Percentiles rank a stretch among this genome's conserved stretches.
Conservation (phyloP, 2,329 filamentous ascomycete species). For the Beauveria australis region DNA sequence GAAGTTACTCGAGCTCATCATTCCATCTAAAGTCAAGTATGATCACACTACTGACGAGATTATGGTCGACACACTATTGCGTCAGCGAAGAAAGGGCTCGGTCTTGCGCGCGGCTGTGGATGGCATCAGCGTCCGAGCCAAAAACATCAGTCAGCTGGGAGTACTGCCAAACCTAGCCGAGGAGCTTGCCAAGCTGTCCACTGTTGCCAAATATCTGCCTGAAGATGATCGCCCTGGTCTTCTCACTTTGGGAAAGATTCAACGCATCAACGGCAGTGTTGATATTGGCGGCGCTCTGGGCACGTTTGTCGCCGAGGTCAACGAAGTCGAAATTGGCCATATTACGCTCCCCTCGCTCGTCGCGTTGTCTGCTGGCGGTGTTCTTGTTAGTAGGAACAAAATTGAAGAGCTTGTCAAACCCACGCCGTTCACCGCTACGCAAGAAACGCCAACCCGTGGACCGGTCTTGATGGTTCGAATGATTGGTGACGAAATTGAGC, state of each 20-base stretch:
- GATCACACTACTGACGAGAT: constrained; percentile 84
- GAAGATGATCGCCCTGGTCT: constrained; percentile 91
- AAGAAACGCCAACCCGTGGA: constrained; percentile 18
- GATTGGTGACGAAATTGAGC: constrained; percentile 90
- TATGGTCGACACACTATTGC: constrained; percentile 80
- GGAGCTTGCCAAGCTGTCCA: constrained; percentile 75
- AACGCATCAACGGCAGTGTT: constrained; percentile 51
- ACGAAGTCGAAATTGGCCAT: constrained; percentile 64
- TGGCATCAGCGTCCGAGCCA: constrained; percentile 53
- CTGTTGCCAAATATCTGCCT: constrained; percentile 86
- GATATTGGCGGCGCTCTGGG: constrained; percentile 65
- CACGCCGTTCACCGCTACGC: constrained; percentile 20
- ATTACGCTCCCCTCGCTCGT: constrained; percentile 78
- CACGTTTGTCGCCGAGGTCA: constrained; percentile 45
- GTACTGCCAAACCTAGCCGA: constrained; percentile 64
- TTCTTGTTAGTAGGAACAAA: constrained; percentile 56
- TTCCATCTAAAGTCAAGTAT: constrained; percentile 85
- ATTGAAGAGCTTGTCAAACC: constrained; percentile 64
- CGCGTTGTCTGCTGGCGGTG: constrained; percentile 61
- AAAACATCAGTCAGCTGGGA: constrained; percentile 55
- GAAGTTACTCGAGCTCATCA: constrained; percentile 74
- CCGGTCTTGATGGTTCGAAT: constrained; percentile 76
- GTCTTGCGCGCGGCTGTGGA: constrained; percentile 66
- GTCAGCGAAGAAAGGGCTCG: constrained; percentile 78
- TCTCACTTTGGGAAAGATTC: constrained; percentile 62